Conservation (phyloP, 2,329 filamentous ascomycete species). For the Botrytis aclada region DNA sequence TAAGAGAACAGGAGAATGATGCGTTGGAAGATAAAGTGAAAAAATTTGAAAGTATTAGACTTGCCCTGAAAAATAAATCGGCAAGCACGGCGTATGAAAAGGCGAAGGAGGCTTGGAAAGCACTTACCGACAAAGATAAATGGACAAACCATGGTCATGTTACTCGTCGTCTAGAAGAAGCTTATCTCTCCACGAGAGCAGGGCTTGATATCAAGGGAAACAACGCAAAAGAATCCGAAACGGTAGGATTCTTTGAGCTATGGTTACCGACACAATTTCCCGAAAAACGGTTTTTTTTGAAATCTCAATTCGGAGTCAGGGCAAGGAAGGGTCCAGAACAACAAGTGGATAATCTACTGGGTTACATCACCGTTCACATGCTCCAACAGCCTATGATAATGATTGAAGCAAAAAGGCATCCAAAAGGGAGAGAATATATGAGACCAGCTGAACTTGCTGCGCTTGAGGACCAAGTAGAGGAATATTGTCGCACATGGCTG, state of each 20-base stretch:
- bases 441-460: background rate
- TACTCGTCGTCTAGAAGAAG: background rate
- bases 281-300: background rate
- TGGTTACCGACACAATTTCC: background rate
- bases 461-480: background rate
- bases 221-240: background rate
- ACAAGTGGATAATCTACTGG: background rate
- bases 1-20: background rate
- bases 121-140: background rate
- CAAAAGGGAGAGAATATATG: background rate
- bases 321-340: background rate
- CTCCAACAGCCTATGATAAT: background rate
- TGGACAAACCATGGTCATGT: background rate
- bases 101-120: too few species aligned
- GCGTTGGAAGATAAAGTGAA: background rate
- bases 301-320: background rate
- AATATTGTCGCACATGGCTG: background rate
- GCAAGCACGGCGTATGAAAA: background rate
- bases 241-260: background rate
- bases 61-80: background rate
- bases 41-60: background rate
- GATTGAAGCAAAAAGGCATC: background rate
- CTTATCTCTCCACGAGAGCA: background rate
- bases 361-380: background rate
- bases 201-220: background rate